Evolutionary conservation across 331 rosid species (phyloP).

Genomic region (Quercus lobata): DNA sequence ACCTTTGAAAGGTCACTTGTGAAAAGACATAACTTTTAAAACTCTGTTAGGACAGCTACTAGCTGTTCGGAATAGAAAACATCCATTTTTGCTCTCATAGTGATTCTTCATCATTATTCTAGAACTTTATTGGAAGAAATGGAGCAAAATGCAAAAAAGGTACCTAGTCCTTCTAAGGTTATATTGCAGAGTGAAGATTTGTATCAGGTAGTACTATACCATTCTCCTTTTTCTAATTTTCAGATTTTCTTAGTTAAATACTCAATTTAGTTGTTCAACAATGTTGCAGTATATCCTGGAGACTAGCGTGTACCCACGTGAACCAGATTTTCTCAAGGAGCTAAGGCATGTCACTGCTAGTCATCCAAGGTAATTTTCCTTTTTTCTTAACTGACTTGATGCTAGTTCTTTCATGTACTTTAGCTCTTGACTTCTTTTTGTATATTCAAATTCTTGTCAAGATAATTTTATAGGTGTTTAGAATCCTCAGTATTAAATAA

Average conservation of each 20-base stretch:
- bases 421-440: neutral
- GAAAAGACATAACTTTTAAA: too few relatives aligned
- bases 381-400: neutral
- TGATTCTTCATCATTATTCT: too few relatives aligned
- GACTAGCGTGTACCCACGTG: conserved; percentile 55
- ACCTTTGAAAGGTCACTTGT: too few relatives aligned
- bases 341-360: conserved; percentile 33
- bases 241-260: neutral
- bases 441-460: neutral
- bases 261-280: neutral
- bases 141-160: neutral
- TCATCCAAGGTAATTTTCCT: conserved; percentile 24
- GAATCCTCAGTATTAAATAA: too few relatives aligned
- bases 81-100: too few relatives aligned
- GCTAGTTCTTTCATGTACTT: neutral
- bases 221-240: neutral
- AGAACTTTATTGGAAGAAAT: neutral
- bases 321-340: conserved; percentile 49
- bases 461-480: too few relatives aligned
- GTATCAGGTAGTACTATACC: conserved; percentile 9
- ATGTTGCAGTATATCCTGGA: conserved; percentile 54
- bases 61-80: too few relatives aligned
- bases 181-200: conserved; percentile 12
- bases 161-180: conserved; percentile 4
- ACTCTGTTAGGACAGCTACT: too few relatives aligned